These are phyloP conservation scores for Nicotiana otophora DNA, from an alignment of 257 asterid genomes.

Conservation along the genomic window DNA sequence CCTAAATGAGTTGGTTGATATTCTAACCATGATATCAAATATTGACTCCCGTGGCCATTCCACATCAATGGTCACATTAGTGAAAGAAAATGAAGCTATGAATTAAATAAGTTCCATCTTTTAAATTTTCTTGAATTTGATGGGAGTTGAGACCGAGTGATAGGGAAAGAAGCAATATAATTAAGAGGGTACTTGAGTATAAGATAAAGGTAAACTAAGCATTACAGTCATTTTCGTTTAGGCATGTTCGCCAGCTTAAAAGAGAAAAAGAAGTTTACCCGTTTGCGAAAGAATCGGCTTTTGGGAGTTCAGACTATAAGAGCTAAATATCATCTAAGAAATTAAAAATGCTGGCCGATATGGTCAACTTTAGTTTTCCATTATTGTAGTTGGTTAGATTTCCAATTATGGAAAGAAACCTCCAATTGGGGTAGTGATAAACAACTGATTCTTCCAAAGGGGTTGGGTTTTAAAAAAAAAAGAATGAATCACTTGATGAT, in stretches of 20 bases:
- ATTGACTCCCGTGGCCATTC: not conserved
- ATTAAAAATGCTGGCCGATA: not conserved
- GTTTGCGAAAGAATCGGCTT: not conserved
- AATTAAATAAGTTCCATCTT: not conserved
- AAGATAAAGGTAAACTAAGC: not conserved
- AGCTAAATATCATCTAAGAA: too few species aligned
- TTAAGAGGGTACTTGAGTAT: not conserved
- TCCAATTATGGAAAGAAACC: not conserved
- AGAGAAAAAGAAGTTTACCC: not conserved
- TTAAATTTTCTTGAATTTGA: not conserved
- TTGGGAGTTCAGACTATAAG: not conserved
- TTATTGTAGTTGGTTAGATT: not conserved
- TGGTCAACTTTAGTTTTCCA: not conserved
- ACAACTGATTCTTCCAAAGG: too few species aligned
- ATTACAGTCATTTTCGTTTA: not conserved
- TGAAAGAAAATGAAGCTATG: not conserved
- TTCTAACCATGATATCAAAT: not conserved
- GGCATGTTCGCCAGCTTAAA: not conserved
- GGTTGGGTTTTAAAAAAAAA: too few species aligned
- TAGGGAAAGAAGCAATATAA: constrained; percentile 2
- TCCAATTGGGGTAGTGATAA: not conserved
- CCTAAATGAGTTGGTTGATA: not conserved
- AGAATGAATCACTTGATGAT: too few species aligned
- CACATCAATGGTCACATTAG: not conserved
- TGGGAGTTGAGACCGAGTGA: constrained; percentile 11